Base-by-base conservation (phyloP, 2,329 filamentous ascomycete genomes). In the Chaetomiaceae sp. region DNA sequence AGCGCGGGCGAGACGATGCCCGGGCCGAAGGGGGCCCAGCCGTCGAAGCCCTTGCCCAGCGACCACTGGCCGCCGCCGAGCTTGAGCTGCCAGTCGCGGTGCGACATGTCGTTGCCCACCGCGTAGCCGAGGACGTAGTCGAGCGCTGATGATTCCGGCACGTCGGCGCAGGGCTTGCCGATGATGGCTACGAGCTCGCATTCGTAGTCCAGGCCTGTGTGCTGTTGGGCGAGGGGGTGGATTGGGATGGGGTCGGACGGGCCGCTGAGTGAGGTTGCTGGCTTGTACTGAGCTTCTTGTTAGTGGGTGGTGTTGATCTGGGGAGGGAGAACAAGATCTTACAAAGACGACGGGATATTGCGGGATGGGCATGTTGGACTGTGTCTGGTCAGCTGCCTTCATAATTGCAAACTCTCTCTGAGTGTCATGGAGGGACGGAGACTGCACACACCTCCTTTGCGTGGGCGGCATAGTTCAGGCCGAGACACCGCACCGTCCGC, bases 81-180 rank as follows among this genome's bases (percentile, higher is more conserved):
- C 65, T 82, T 78, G 54, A 87, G 67, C 68, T 89, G 85, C 83
- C 85, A 90, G 57, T 88, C 85, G 35, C 87, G 81, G 68, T 89
- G 86, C 10, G 83, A 88, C n/a, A 92, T 78, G 65, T 92, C 87
- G 67, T 92, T 87, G 48, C 86, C 85, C 30, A 87, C 78, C 2
- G 82, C 75, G 63, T 90, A 91, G 5, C 87, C 87, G 2, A 89
- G 72, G 3, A 91, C 84, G 61, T 87, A 83, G 46, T 83, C 71
- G n/a, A 90, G 70, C 0, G 87, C 87, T 19, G 79, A 67, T 1
- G 73, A 72, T 67, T 87, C 83, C 1, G 80, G 66, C 12, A 91
- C 82, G 62, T 89, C 76, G 38, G 72, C 68, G 53, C 82, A 85
- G 53, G 77, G 71, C 66, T 83, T 85, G 20, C 85, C 85, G 55